Evolutionary conservation across 1,284 basidiomycete genomes (phyloP).

Genomic region (Waitea zeae): DNA sequence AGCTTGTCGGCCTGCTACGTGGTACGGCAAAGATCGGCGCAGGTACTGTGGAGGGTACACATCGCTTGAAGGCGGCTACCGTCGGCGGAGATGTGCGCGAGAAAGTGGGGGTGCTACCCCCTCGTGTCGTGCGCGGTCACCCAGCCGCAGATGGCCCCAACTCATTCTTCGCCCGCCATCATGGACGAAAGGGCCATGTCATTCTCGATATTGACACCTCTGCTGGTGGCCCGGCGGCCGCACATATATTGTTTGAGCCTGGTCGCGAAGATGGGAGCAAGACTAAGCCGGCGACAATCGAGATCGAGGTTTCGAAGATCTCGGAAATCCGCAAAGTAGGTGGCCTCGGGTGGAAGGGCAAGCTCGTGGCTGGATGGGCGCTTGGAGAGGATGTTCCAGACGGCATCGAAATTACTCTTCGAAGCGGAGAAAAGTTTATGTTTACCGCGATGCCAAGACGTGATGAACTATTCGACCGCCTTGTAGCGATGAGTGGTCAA

Average conservation of each 20-base stretch:
- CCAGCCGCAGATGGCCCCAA: background rate
- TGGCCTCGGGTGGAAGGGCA: slow-evolving; percentile 18
- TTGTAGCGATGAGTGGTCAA: slow-evolving; percentile 1
- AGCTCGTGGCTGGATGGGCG: slow-evolving; percentile 41
- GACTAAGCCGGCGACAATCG: too few species aligned
- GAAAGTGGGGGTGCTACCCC: background rate
- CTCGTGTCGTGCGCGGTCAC: background rate
- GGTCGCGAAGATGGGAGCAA: too few species aligned
- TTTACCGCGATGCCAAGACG: slow-evolving; percentile 21
- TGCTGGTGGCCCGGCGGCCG: too few species aligned
- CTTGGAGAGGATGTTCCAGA: slow-evolving; percentile 34
- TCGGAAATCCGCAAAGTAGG: slow-evolving; percentile 1
- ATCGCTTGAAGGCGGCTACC: background rate
- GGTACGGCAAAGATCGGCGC: background rate
- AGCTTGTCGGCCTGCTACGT: background rate
- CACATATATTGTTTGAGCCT: background rate
- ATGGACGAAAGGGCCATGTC: slow-evolving; percentile 1
- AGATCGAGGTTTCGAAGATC: background rate
- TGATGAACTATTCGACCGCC: slow-evolving; percentile 18
- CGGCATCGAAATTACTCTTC: slow-evolving; percentile 28
- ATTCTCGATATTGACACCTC: background rate
- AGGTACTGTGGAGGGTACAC: background rate
- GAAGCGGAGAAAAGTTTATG: slow-evolving; percentile 26
- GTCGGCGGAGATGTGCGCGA: background rate
- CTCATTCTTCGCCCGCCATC: background rate